A percentile compares a stretch with the other conserved stretches of the same genome.
These are phyloP conservation scores for Pichia sp. DNA, from an alignment of 1,139 yeast genomes.

Conservation along the genomic window DNA sequence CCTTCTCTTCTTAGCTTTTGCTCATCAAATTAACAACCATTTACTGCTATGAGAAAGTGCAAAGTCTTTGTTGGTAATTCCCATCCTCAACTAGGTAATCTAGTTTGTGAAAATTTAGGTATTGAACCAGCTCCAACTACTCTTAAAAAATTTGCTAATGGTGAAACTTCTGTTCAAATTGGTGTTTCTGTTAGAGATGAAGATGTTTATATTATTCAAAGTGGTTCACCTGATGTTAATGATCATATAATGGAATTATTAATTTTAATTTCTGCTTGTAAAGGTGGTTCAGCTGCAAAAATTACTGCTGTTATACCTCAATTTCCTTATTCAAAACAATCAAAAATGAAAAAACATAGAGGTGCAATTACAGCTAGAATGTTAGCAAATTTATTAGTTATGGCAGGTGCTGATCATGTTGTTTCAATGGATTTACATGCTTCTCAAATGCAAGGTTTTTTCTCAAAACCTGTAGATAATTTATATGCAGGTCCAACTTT, in stretches of 20 bases:
- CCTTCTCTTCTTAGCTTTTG: constrained; percentile 1
- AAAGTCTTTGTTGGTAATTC: constrained; percentile 95
- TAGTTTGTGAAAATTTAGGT: constrained; percentile 86
- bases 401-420: constrained; percentile 99
- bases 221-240: constrained; percentile 83
- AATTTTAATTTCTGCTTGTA: constrained; percentile 88
- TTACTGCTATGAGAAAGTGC: constrained; percentile 80
- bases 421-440: constrained; percentile 98
- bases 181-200: constrained; percentile 95
- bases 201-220: constrained; percentile 92
- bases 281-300: constrained; percentile 95
- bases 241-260: constrained; percentile 96
- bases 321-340: constrained; percentile 95
- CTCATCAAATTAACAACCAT: not conserved
- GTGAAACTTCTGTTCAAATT: constrained; percentile 94
- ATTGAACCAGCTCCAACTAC: constrained; percentile 95
- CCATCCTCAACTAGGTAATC: constrained; percentile 87
- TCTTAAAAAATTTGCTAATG: constrained; percentile 86
- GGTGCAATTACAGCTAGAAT: constrained; percentile 99
- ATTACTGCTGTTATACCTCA: constrained; percentile 97
- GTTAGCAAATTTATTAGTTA: constrained; percentile 89
- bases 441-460: constrained; percentile 98
- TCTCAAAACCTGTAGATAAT: constrained; percentile 94
- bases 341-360: constrained; percentile 96
- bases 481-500: constrained; percentile 94